phyloP scores from a whole-genome alignment of 2,329 filamentous ascomycete genomes.

The Fusarium pininemorale region DNA sequence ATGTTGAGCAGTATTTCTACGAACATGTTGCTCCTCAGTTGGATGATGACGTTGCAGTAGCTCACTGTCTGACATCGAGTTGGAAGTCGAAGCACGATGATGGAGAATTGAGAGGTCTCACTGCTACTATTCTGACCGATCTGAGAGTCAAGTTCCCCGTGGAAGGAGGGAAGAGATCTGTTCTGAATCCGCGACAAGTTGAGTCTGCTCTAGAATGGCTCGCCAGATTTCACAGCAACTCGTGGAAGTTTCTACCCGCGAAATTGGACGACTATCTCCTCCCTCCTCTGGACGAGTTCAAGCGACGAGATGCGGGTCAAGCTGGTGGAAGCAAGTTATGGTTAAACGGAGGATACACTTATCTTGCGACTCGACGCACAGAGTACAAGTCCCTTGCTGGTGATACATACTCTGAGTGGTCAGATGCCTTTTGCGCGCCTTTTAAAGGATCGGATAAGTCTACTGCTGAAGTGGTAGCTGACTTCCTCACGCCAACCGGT shows the following conservation, averaged over 20 bases:
- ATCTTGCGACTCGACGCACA: slow-evolving; percentile 68
- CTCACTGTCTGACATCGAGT: slow-evolving; percentile 60
- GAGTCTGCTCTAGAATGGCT: slow-evolving; percentile 69
- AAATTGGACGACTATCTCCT: slow-evolving; percentile 52
- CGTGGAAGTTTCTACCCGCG: slow-evolving; percentile 52
- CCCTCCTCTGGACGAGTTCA: slow-evolving; percentile 65
- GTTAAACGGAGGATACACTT: slow-evolving; percentile 75
- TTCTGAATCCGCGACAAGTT: slow-evolving; percentile 59
- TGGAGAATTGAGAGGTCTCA: slow-evolving; percentile 51
- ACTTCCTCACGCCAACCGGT: slow-evolving; percentile 57
- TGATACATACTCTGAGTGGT: slow-evolving; percentile 65
- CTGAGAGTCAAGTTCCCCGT: slow-evolving; percentile 63
- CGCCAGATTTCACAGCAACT: slow-evolving; percentile 66
- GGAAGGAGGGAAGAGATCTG: slow-evolving; percentile 62
- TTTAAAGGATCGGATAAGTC: slow-evolving; percentile 42
- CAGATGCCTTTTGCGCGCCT: slow-evolving; percentile 55
- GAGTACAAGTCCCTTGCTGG: slow-evolving; percentile 62
- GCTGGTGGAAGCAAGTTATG: slow-evolving; percentile 53
- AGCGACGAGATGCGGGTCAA: slow-evolving; percentile 36
- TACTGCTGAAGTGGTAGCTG: slow-evolving; percentile 62
- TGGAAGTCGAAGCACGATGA: slow-evolving; percentile 29
- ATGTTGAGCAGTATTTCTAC: slow-evolving; percentile 75
- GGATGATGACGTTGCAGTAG: slow-evolving; percentile 55
- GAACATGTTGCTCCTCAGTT: slow-evolving; percentile 62
- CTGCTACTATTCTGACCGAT: slow-evolving; percentile 67